Evolutionary conservation across 169 alveolate genomes (phyloP).

Genomic region (Plasmodium reichenowi): DNA sequence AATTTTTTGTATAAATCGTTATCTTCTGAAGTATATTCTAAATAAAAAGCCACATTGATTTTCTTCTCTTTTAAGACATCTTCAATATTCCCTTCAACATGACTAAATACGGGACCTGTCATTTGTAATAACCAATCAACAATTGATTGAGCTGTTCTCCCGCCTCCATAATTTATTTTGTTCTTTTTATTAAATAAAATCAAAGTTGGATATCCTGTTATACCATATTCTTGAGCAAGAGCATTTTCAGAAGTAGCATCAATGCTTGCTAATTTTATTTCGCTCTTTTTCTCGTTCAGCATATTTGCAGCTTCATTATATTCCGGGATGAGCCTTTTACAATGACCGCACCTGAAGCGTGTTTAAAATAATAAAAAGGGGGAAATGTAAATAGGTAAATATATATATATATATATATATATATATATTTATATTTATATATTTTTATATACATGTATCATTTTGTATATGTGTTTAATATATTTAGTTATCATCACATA

Average conservation of each 20-base stretch:
- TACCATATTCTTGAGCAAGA: conserved; percentile 88
- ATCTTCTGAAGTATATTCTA: conserved; percentile 69
- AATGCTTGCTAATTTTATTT: conserved; percentile 90
- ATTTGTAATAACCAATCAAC: conserved; percentile 83
- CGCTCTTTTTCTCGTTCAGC: conserved; percentile 85
- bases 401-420: background rate
- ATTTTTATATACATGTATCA: background rate
- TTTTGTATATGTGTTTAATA: background rate
- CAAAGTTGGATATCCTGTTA: conserved; percentile 94
- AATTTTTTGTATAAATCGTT: conserved; percentile 77
- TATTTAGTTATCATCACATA: background rate
- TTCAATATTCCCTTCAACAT: conserved; percentile 76
- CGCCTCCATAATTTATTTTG: conserved; percentile 81
- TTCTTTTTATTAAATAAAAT: conserved; percentile 89
- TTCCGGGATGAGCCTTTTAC: conserved; percentile 95
- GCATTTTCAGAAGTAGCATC: conserved; percentile 90
- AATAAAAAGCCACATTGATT: conserved; percentile 72
- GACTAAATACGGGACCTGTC: conserved; percentile 79
- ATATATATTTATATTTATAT: conserved; percentile 75
- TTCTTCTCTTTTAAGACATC: conserved; percentile 37
- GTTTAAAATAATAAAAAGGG: background rate
- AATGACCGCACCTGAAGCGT: conserved; percentile 89
- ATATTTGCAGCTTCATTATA: conserved; percentile 93
- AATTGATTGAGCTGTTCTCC: conserved; percentile 81
- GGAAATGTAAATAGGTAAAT: background rate